Base-by-base conservation (phyloP, 495 filamentous ascomycete genomes). In the Neurospora sp. region DNA sequence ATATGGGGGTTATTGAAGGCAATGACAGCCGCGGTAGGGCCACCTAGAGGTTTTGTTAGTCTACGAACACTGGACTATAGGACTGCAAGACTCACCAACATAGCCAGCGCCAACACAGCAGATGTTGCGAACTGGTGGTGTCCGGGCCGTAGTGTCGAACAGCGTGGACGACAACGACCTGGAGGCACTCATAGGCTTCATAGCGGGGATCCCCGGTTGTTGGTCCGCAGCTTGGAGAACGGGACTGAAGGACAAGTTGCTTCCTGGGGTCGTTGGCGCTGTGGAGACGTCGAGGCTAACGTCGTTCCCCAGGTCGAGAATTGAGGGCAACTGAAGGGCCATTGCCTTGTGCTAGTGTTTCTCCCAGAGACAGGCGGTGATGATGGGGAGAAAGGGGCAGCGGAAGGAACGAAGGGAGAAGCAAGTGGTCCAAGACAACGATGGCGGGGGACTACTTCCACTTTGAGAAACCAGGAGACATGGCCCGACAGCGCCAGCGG, bases 21-120 rank as follows among this genome's bases (percentile, higher is more conserved):
- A 61, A 93, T 89, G 37, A 94, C 85, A 39, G 91, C 90, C 18
- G 89, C 89, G 9, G 92, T 92, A 37, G 92, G 91, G 7, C 91
- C 92, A 71, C 92, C 92, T 89, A 76, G 53, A 20, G 39, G 7
- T 41, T 27, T 53, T 53, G 72, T 75, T 14, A 71, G 73, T 70
- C 14, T 27, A 39, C 12, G 22, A 59, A 16, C 70, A 40, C 18
- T 41, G 22, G 40, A 66, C 14, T 69, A 18, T 69, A 7, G 61
- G 14, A 16, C 35, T 40, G 27, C 7, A 11, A 20, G 18, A 74
- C 78, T 73, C 72, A 82, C 77, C 76, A 70, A 79, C 74, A 59
- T 79, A 77, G 70, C 78, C 77, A 18, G 77, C 77, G 48, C 74
- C 77, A 61, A 80, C 78, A 70, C 76, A 80, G 78, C 78, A 78